Evolutionary conservation across 352 stramenopile species (phyloP), one percentile per base, ranked within the genome.

Genomic region (Blastocystis sp.): DNA sequence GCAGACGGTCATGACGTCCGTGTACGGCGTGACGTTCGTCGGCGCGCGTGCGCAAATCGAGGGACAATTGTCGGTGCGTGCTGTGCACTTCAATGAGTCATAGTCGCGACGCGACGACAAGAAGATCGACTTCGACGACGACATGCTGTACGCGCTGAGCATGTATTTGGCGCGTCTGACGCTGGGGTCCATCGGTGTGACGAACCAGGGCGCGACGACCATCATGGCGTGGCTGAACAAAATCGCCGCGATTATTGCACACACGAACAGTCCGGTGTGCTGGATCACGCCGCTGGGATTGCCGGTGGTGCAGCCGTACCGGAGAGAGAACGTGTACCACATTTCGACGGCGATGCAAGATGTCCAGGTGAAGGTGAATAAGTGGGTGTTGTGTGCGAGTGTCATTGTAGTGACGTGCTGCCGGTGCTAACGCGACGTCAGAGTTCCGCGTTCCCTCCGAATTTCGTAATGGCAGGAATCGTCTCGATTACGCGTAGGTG

Each of bases 1-100:
- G 93, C 95, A 99, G 92, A 99, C 98, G 61, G 97, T 99, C 0
- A 99, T 99, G 98, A 99, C 98, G 33, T 98, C 95, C 85, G 98
- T 99, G 39, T 99, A 99, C 90, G 98, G 98, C 80, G 98, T 99
- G 33, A 99, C 98, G 10, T 98, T 97, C 91, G 97, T 99, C 82
- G 98, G 98, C n/a, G 97, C 98, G 16, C 94, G 96, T 24, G 95
- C 97, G 90, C 98, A 99, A 94, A 99, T 99, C 90, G 94, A 96
- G 89, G 95, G 96, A 62, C 97, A 97, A 81, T 94, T 99, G 62
- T 93, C 98, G 91, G 96, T 98, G 82, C 31, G 63, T 21, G 80
- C 93, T 93, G 33, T 95, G 96, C 1, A 0, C 3, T 33, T 29
- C 4, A 77, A 65, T 96, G 33, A 89, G 10, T 1, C 55, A 24